Evolutionary conservation across 176 grass and related monocot species (phyloP), one percentile per base, ranked within the genome.

Genomic region (Miscanthus lutarioriparius): DNA sequence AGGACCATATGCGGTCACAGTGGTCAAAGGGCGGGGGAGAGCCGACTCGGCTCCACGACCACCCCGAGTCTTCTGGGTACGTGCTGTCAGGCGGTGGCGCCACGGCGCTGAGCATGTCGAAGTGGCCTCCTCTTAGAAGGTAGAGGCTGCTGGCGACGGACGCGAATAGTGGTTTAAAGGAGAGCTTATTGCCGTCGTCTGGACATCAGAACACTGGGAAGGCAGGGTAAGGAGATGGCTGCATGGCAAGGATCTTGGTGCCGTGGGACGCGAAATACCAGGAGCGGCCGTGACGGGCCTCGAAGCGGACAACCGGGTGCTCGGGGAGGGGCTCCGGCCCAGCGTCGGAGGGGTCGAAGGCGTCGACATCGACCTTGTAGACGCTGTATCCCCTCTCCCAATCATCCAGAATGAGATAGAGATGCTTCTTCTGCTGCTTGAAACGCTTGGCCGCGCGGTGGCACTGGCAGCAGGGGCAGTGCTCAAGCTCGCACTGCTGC

Each of bases 381-480:
- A 82, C 67, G 25, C 5, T 61, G 80, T 82, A 82, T 19, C 80
- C 80, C 6, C 36, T 72, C 1, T 82, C 49, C 67, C 80, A 71
- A 5, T 82, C 67, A 30, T 82, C 80, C 15, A 82, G 13, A 0
- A 82, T 4, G 2, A 82, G 67, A 59, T 72, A 82, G 13, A 82
- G 33, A 59, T 82, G 80, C 14, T 54, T 37, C 28, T 22, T 25
- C 45, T 36, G 79, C 65, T 22, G 65, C 65, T 12, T 64, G 6
- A 8, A 20, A 6, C 27, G 28, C 78, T 51, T 81, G 32, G 44
- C 64, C 20, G 28, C 35, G 30, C 15, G 20, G 30, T 70, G 32
- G 15, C 47, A 48, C 14, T 15, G 47, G 64, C 30, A 67, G 64
- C 54, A 10, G 3, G 2, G 2, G 51, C 51, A 56, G 51, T 19